phyloP scores from a whole-genome alignment of 108 stramenopile species.

The Discostella stelligeroides region DNA sequence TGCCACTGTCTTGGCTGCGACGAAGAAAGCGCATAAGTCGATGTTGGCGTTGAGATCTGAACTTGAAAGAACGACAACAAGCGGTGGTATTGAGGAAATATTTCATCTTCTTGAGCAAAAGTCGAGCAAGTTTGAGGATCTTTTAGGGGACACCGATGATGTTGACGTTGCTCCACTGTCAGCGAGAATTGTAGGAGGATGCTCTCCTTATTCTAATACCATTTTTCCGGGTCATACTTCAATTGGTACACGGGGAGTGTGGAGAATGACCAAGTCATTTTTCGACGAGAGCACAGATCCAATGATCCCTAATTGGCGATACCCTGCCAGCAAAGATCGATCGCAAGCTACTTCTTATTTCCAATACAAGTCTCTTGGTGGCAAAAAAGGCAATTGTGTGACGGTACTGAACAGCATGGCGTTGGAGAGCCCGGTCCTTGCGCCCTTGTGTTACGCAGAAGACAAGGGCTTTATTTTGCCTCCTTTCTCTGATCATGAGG shows the following conservation, averaged over 20 bases:
- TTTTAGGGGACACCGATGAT: background rate
- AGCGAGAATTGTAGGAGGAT: slow-evolving; percentile 35
- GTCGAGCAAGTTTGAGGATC: background rate
- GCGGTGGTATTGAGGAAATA: slow-evolving; percentile 2
- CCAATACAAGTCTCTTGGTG: slow-evolving; percentile 29
- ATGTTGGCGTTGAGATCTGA: slow-evolving; percentile 14
- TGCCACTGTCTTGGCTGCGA: background rate
- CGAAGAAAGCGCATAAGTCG: slow-evolving; percentile 3
- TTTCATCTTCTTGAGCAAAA: background rate
- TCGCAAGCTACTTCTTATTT: slow-evolving; percentile 37
- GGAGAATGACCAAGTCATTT: slow-evolving; percentile 27
- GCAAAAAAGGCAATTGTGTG: slow-evolving; percentile 28
- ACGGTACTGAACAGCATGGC: slow-evolving; percentile 31
- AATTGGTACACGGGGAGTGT: slow-evolving; percentile 30
- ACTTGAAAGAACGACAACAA: background rate
- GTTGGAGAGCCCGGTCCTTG: slow-evolving; percentile 47
- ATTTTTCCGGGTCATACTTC: slow-evolving; percentile 39
- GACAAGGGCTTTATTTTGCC: slow-evolving; percentile 32
- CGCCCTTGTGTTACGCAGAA: slow-evolving; percentile 36
- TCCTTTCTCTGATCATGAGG: slow-evolving; percentile 40
- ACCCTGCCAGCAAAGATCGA: slow-evolving; percentile 27
- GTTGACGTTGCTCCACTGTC: slow-evolving; percentile 29
- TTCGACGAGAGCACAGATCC: slow-evolving; percentile 1
- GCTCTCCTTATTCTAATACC: slow-evolving; percentile 23
- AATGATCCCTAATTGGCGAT: slow-evolving; percentile 31